A percentile compares a stretch with the other conserved stretches of the same genome.
These are phyloP conservation scores for Cyberlindnera xishuangbannaensis DNA, from an alignment of 805 yeast species.

Conservation along the genomic window DNA sequence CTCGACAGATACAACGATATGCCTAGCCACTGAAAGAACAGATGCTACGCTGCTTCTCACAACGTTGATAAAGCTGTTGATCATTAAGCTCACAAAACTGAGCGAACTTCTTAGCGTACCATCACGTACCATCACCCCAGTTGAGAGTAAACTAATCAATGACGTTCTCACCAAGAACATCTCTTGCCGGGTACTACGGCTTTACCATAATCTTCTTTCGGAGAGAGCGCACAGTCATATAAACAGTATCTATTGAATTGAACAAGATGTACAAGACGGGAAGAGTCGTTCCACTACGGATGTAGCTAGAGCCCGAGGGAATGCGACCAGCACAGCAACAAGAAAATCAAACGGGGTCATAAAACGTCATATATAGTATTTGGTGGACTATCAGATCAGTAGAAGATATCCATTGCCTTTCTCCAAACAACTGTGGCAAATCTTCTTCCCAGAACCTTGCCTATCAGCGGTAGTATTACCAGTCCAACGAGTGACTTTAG, in stretches of 20 bases:
- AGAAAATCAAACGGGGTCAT: neutral
- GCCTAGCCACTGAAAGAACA: neutral
- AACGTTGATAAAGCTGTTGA: constrained; percentile 15
- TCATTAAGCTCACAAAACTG: constrained; percentile 13
- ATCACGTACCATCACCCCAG: neutral
- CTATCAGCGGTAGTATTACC: constrained; percentile 59
- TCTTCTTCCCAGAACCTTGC: constrained; percentile 62
- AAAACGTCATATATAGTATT: too few relatives aligned
- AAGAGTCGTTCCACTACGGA: too few relatives aligned
- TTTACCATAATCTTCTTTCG: constrained; percentile 18
- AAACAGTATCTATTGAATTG: constrained; percentile 8
- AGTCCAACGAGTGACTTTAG: constrained; percentile 50
- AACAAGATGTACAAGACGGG: too few relatives aligned
- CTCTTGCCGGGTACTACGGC: constrained; percentile 14
- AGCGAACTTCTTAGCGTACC: constrained; percentile 3
- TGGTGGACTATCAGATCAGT: too few relatives aligned
- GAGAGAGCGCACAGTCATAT: constrained; percentile 10
- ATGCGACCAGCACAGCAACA: too few relatives aligned
- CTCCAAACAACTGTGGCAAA: constrained; percentile 36
- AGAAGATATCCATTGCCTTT: constrained; percentile 16
- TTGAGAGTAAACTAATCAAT: constrained; percentile 17
- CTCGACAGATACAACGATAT: too few relatives aligned
- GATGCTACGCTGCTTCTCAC: constrained; percentile 17
- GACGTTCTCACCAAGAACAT: constrained; percentile 20
- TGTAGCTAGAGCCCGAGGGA: too few relatives aligned